Conservation (phyloP, 2,329 filamentous ascomycete genomes). For the Aquanectria penicillioides region DNA sequence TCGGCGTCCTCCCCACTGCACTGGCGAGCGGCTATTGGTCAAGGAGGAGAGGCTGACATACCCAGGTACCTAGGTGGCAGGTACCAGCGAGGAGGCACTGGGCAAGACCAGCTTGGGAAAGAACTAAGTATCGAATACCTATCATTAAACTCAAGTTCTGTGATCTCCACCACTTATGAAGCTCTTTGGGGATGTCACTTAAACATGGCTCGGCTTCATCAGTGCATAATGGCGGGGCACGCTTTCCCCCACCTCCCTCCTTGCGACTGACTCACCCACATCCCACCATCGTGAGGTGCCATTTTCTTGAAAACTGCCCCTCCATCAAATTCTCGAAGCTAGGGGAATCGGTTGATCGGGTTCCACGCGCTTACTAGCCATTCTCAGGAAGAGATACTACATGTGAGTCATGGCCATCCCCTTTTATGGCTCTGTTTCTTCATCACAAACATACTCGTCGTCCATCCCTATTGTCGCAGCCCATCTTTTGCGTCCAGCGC, state of each 20-base stretch:
- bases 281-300: constrained; percentile 37
- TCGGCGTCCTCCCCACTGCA: too few species aligned
- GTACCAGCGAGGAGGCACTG: too few species aligned
- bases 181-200: too few species aligned
- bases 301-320: constrained; percentile 41
- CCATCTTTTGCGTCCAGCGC: neutral
- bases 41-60: too few species aligned
- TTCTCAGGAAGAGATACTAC: constrained; percentile 23
- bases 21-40: too few species aligned
- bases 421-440: neutral
- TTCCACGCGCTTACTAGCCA: constrained; percentile 26
- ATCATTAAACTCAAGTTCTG: too few species aligned
- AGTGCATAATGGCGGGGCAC: constrained; percentile 37
- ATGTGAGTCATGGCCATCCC: constrained; percentile 12
- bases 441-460: neutral
- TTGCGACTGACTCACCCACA: constrained; percentile 39
- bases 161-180: too few species aligned
- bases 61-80: too few species aligned
- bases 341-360: constrained; percentile 25
- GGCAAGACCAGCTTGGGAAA: too few species aligned
- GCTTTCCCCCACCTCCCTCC: constrained; percentile 35
- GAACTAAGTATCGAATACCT: too few species aligned
- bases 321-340: constrained; percentile 34
- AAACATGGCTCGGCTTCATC: too few species aligned
- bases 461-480: neutral